Evolutionary conservation across 768 basidiomycete genomes (phyloP), one percentile per base, ranked within the genome.

Genomic region (Amanita muscaria): DNA sequence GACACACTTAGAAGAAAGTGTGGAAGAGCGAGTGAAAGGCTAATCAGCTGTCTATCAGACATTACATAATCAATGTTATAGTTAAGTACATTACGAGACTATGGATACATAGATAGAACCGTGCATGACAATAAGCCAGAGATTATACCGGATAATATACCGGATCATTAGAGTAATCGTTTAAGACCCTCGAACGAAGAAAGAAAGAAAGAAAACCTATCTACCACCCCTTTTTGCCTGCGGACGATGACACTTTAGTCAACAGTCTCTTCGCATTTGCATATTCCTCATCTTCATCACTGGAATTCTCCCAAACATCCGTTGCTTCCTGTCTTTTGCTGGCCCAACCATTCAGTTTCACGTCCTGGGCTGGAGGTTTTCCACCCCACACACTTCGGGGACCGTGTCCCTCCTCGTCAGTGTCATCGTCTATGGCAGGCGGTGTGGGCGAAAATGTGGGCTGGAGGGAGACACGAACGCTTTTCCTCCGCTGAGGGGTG

Each of bases 391-490:
- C 29, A 10, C 31, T 34, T 31, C 11, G 22, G 14, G 33, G 31
- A 30, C 11, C 16, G 40, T 40, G 25, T 16, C 48, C 49, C 34
- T 52, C 55, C 21, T 62, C 59, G 8, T 60, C 64, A 16, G 62
- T 69, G 5, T 76, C 73, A 45, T 82, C 72, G 19, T 75, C 74
- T 36, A 73, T 58, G 29, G 78, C 79, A 30, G 82, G 83, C 6
- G 86, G 83, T 1, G 85, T 73, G 0, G 78, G 64, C 5, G 83
- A 83, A 58, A 83, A 87, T 25, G 83, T 85, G 8, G 88, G 88
- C 34, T 79, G 72, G 29, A 88, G 59, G 22, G 83, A 85, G 41
- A 90, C 80, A 5, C 88, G 68, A 25, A 90, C 88, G 54, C 84
- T 87, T 63, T 89, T 89, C 51, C 73, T 59, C 41, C 72, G 60